Base-by-base conservation (phyloP, 768 basidiomycete genomes). In the Tricholoma furcatifolium region DNA sequence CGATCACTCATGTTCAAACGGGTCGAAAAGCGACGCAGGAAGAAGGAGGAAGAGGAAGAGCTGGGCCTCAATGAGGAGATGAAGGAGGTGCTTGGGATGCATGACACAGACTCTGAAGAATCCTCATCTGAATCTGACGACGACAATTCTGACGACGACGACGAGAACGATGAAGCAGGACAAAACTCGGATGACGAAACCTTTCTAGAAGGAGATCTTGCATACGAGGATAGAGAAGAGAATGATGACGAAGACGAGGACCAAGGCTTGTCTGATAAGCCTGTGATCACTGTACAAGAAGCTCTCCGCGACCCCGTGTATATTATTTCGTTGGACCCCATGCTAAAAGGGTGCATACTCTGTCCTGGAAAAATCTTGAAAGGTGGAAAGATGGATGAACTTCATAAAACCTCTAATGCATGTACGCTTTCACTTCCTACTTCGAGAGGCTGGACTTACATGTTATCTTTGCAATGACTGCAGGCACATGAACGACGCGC, bases 311-410 rank as follows among this genome's bases (percentile, higher is more conserved):
- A 88, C 50, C 84, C 90, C 1, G 60, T 92, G 31, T 88, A 84
- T 65, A 63, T 80, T 57, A 69, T 84, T 31, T 78, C 82, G 4
- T 56, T 80, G 10, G 73, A 84, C 20, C 78, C 84, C 3, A 79
- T 79, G 20, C 63, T 80, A 32, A 77, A 78, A 56, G 77, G 74
- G 8, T 91, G 90, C 64, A 74, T 84, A 7, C 62, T 87, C 5
- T 92, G 90, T 66, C 88, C 85, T 10, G 83, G 82, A 35, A 92
- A 88, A 63, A 62, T 76, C n/a, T 74, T 92, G 36, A 89, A 89
- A 63, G 77, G 78, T 43, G 47, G 58, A 8, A 73, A 72, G 45
- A 83, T 86, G 81, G 70, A 78, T 32, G 68, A 74, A 51, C 67
- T 78, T 12, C 90, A 92, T 65, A 73, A 71, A 53, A 70, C 70